These are phyloP conservation scores for Xylaria sp. DNA, from an alignment of 2,329 filamentous ascomycete species.

Conservation along the genomic window DNA sequence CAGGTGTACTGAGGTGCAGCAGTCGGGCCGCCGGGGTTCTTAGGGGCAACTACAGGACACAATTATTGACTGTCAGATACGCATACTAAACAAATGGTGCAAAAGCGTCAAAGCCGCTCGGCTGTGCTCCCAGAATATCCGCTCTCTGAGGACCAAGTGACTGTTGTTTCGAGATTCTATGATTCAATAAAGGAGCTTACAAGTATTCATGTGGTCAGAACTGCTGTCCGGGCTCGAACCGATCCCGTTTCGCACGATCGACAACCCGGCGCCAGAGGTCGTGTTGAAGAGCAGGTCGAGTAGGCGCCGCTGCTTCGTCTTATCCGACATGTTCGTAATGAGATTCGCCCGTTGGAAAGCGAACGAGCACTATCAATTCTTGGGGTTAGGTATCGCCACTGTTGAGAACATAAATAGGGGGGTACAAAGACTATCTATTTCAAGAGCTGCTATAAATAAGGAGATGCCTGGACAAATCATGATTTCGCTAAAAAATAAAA, in stretches of 20 bases:
- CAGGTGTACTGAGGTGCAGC: constrained; percentile 47
- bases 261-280: constrained; percentile 50
- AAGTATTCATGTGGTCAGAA: constrained; percentile 46
- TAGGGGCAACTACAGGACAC: constrained; percentile 43
- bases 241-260: constrained; percentile 53
- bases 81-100: neutral
- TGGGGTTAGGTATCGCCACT: too few species aligned
- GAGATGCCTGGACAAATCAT: too few species aligned
- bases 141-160: too few species aligned
- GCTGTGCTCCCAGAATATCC: too few species aligned
- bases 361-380: constrained; percentile 41
- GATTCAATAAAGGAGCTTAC: too few species aligned
- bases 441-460: too few species aligned
- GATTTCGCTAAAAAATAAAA: neutral
- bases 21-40: constrained; percentile 43
- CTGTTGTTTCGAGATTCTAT: too few species aligned
- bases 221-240: constrained; percentile 49
- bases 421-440: too few species aligned
- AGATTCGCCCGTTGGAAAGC: constrained; percentile 54
- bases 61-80: neutral
- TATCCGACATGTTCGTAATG: constrained; percentile 47
- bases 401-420: too few species aligned
- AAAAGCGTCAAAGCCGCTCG: neutral
- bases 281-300: constrained; percentile 53
- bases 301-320: constrained; percentile 47